phyloP scores from a whole-genome alignment of 148 eudicot genomes.

The Heliamphora exappendiculata region DNA sequence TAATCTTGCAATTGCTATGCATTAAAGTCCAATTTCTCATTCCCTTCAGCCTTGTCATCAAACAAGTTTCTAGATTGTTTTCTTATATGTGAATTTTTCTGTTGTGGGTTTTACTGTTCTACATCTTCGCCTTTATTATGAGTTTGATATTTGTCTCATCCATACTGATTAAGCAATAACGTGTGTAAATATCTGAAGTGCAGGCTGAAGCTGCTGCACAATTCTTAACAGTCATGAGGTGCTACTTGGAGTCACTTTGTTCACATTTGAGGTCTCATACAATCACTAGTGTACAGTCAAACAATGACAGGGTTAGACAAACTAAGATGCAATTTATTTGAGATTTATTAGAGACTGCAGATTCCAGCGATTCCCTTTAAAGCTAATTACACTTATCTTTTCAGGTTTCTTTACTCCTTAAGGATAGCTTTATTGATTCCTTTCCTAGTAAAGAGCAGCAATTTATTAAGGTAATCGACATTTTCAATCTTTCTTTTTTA shows the following conservation, averaged over 20 bases:
- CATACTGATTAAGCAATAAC: background rate
- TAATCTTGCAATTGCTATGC: background rate
- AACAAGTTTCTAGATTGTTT: background rate
- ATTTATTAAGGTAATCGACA: conserved; percentile 58
- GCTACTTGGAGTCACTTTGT: conserved; percentile 75
- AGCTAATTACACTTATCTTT: conserved; percentile 6
- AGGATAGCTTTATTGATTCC: conserved; percentile 91
- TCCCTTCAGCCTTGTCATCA: conserved; percentile 3
- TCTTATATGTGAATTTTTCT: background rate
- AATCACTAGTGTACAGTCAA: conserved; percentile 87
- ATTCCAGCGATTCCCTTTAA: background rate
- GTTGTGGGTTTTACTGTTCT: conserved; percentile 7
- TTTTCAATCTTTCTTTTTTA: background rate
- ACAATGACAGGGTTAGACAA: conserved; percentile 68
- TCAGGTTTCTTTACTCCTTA: conserved; percentile 87
- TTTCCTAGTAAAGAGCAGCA: conserved; percentile 62
- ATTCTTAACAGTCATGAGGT: conserved; percentile 54
- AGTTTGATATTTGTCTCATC: background rate
- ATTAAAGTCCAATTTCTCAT: background rate
- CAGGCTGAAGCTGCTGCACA: conserved; percentile 79
- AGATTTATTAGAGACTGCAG: background rate
- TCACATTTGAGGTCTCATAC: conserved; percentile 73
- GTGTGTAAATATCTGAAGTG: conserved; percentile 13
- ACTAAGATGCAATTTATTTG: background rate
- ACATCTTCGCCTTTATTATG: background rate